Evolutionary conservation across 2,329 filamentous ascomycete species (phyloP), one percentile per base, ranked within the genome.

Genomic region (Laburnicola sp.): DNA sequence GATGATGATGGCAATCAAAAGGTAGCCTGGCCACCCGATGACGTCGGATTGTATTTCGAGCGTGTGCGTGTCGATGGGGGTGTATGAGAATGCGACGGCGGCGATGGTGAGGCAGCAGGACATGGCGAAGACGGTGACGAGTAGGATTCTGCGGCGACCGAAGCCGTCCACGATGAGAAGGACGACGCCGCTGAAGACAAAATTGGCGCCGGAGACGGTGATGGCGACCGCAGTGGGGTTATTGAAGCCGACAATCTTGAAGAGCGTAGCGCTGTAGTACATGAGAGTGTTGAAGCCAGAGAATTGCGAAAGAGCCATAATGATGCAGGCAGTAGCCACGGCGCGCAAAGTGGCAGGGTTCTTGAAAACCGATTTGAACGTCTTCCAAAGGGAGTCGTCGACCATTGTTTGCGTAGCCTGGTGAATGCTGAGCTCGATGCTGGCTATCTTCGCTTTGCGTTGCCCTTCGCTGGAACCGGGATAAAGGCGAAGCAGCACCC

Each of bases 291-390:
- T 78, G 65, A 78, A 78, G 2, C 76, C 76, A 2, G 70, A 69
- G n/a, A 79, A 59, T 46, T 81, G 79, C 10, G 72, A 75, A 36
- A 80, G 76, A 16, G 76, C 78, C 77, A 81, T 81, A n/a, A 80
- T 60, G n/a, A 76, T 74, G 48, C 78, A 81, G 2, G 76, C 78
- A 36, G 71, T 66, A 34, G 79, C 61, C 10, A 80, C 64, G 9
- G 77, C 76, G 8, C 78, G 72, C 40, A 77, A 69, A 28, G 70
- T 70, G 5, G 65, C 61, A 1, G 60, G 57, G 2, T 56, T 64
- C 32, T 60, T 70, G 57, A 71, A 70, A 22, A 74, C 64, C 16
- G 58, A 53, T 16, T 43, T 51, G 44, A 73, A 44, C 10, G 62
- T 63, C 47, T 59, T 60, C 60, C 65, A 66, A 32, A 69, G 50